phyloP scores from a whole-genome alignment of 805 yeast species.

The Saccharomycopsis fodiens region DNA sequence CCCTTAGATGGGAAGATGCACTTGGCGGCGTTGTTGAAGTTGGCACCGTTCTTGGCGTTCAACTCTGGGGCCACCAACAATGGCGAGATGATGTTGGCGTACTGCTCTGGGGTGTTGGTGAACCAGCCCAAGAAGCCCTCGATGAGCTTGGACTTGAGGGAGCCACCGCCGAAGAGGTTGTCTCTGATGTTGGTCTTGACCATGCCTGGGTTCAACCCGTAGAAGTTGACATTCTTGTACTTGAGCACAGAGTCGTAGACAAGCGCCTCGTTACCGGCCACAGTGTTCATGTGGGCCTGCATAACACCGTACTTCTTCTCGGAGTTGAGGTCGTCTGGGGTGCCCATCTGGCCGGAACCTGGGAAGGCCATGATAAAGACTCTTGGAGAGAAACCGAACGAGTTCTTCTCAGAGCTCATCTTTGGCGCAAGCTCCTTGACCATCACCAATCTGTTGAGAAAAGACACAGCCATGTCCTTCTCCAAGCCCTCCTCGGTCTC shows the following conservation, averaged over 20 bases:
- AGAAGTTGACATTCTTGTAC: constrained; percentile 25
- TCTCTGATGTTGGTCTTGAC: constrained; percentile 31
- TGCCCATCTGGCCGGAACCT: constrained; percentile 29
- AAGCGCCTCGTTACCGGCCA: constrained; percentile 36
- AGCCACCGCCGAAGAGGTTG: constrained; percentile 28
- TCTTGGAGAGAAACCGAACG: constrained; percentile 24
- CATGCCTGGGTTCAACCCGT: constrained; percentile 36
- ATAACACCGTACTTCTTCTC: constrained; percentile 26
- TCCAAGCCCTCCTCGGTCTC: constrained; percentile 33
- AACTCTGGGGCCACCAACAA: constrained; percentile 27
- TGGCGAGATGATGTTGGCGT: constrained; percentile 28
- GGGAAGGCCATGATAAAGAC: constrained; percentile 35
- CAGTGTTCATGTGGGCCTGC: constrained; percentile 33
- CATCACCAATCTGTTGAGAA: constrained; percentile 30
- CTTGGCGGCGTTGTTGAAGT: constrained; percentile 28
- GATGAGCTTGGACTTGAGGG: constrained; percentile 22
- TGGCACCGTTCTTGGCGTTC: constrained; percentile 26
- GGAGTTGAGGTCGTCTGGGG: constrained; percentile 30
- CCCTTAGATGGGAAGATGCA: constrained; percentile 26
- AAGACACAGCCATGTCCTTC: constrained; percentile 33
- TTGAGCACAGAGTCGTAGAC: constrained; percentile 24
- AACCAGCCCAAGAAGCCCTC: constrained; percentile 29
- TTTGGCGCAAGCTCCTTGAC: constrained; percentile 25
- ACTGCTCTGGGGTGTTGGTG: constrained; percentile 29
- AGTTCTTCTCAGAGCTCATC: constrained; percentile 18